Evolutionary conservation across 2,329 filamentous ascomycete genomes (phyloP).

Genomic region (Aspergillus fijiensis): DNA sequence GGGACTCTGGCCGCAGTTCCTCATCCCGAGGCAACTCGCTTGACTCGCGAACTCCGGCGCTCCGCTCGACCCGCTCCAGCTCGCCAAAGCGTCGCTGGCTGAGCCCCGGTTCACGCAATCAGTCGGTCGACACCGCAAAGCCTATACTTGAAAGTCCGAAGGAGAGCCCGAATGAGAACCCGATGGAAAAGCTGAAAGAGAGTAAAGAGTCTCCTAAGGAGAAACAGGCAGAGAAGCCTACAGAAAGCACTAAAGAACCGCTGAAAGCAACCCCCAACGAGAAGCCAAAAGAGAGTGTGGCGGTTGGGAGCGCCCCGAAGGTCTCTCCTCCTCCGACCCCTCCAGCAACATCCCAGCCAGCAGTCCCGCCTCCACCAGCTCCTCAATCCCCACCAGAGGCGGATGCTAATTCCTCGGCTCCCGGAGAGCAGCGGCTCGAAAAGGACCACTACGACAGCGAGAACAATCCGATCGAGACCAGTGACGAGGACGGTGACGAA

Average conservation of each 20-base stretch:
- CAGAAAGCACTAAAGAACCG: background rate
- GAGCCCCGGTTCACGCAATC: slow-evolving; percentile 52
- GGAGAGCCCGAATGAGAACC: slow-evolving; percentile 49
- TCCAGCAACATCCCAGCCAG: slow-evolving; percentile 23
- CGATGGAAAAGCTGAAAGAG: background rate
- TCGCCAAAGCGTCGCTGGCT: slow-evolving; percentile 47
- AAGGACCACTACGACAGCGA: slow-evolving; percentile 72
- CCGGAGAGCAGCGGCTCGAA: slow-evolving; percentile 58
- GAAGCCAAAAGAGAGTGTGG: background rate
- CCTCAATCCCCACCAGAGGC: slow-evolving; percentile 26
- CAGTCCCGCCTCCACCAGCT: slow-evolving; percentile 26
- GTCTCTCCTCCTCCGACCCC: slow-evolving; percentile 67
- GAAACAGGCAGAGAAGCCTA: background rate
- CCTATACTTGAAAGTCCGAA: slow-evolving; percentile 61
- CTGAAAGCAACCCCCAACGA: background rate
- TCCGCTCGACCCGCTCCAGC: slow-evolving; percentile 28
- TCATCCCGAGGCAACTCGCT: slow-evolving; percentile 40
- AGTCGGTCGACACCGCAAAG: slow-evolving; percentile 35
- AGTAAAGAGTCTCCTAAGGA: background rate
- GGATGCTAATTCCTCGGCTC: slow-evolving; percentile 43
- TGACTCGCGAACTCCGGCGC: slow-evolving; percentile 34
- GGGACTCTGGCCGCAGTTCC: slow-evolving; percentile 40
- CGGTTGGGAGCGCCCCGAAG: slow-evolving; percentile 60
- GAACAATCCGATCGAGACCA: slow-evolving; percentile 62
- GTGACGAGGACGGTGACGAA: slow-evolving; percentile 58